Percentiles rank a stretch among this genome's conserved stretches.
Conservation (phyloP, 2,329 filamentous ascomycete genomes). For the Venturia effusa region DNA sequence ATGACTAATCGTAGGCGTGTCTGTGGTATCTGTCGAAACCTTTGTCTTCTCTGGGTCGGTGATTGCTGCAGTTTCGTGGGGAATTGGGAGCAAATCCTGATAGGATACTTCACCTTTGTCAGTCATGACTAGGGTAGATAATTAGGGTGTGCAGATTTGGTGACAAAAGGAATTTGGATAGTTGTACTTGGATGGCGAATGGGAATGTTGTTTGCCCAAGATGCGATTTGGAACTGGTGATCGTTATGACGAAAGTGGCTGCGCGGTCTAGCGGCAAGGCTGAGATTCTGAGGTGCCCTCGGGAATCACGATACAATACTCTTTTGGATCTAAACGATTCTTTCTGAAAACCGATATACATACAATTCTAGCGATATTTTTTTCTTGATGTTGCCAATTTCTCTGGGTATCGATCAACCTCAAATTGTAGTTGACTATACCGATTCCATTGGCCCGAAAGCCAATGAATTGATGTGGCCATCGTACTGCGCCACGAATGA, state of each 20-base stretch:
- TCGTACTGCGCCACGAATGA: too few relatives aligned
- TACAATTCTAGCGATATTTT: too few relatives aligned
- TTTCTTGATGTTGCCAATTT: too few relatives aligned
- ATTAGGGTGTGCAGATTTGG: neutral
- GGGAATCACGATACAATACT: too few relatives aligned
- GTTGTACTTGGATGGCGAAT: neutral
- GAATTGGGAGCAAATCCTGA: constrained; percentile 23
- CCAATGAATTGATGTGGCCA: too few relatives aligned
- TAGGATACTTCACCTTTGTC: neutral
- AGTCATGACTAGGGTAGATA: neutral
- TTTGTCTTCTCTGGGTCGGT: constrained; percentile 22
- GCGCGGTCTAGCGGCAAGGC: neutral
- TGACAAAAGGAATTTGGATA: neutral
- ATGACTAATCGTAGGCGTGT: constrained; percentile 37
- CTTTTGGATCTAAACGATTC: too few relatives aligned
- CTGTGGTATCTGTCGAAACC: constrained; percentile 21
- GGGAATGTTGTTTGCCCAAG: neutral
- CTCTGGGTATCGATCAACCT: too few relatives aligned
- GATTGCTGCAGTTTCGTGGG: constrained; percentile 20
- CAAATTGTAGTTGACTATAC: too few relatives aligned
- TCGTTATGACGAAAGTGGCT: neutral
- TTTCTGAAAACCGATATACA: too few relatives aligned
- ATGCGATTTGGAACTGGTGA: neutral
- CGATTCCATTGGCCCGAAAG: too few relatives aligned
- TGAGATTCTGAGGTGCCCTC: too few relatives aligned